Evolutionary conservation across 805 yeast genomes (phyloP).

Genomic region (Limtongia smithiae): DNA sequence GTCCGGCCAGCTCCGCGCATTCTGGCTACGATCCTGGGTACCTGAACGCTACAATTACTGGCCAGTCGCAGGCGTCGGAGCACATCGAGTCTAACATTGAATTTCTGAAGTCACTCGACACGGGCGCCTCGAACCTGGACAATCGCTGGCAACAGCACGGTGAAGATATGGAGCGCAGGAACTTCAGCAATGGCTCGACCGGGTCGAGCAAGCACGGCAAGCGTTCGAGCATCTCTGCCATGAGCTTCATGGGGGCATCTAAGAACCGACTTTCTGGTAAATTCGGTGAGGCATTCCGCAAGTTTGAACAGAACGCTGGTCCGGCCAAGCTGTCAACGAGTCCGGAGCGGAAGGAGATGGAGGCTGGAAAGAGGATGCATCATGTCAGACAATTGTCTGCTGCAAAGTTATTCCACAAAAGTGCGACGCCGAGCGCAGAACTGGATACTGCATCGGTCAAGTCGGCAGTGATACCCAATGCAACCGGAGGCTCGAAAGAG

Average conservation of each 20-base stretch:
- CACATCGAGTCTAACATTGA: conserved; percentile 27
- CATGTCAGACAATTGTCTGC: conserved; percentile 13
- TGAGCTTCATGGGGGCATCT: background rate
- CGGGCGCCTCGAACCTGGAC: conserved; percentile 21
- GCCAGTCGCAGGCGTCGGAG: conserved; percentile 23
- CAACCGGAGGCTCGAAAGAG: no score
- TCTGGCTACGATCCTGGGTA: conserved; percentile 9
- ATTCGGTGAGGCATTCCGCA: conserved; percentile 25
- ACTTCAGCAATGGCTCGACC: conserved; percentile 2
- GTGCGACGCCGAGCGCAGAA: no score
- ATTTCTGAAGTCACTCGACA: conserved; percentile 24
- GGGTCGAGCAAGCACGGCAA: conserved; percentile 20
- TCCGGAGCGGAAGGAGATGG: conserved; percentile 9
- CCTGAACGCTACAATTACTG: conserved; percentile 13
- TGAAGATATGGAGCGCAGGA: conserved; percentile 1
- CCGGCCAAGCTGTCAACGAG: conserved; percentile 9
- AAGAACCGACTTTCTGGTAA: conserved; percentile 17
- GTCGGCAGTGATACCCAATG: no score
- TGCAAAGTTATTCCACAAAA: conserved; percentile 3
- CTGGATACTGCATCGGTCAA: no score
- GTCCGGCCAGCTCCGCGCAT: conserved; percentile 18
- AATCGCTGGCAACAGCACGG: background rate
- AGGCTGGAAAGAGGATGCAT: conserved; percentile 10
- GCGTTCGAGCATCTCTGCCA: conserved; percentile 17
- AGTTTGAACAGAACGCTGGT: conserved; percentile 16